These are phyloP conservation scores for Globisporangium lucens DNA, from an alignment of 352 stramenopile species.

Conservation along the genomic window DNA sequence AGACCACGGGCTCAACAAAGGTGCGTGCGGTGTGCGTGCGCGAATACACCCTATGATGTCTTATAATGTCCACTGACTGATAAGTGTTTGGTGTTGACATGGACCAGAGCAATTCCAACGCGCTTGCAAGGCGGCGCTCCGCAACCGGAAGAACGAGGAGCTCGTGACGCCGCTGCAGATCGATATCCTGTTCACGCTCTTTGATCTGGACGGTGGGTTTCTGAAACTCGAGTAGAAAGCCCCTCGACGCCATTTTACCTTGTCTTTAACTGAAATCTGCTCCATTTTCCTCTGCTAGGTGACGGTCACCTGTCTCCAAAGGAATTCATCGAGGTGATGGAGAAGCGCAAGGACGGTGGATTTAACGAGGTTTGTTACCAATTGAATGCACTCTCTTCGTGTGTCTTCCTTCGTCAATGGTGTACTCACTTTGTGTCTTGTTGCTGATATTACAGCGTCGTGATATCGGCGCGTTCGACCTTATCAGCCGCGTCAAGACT, in stretches of 20 bases:
- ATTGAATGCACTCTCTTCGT: neutral
- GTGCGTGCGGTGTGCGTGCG: conserved; percentile 11
- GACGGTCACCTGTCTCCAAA: conserved; percentile 75
- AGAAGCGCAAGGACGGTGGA: conserved; percentile 79
- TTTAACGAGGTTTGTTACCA: conserved; percentile 54
- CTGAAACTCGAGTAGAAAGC: neutral
- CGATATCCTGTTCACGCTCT: conserved; percentile 83
- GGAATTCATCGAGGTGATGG: conserved; percentile 87
- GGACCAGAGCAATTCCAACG: conserved; percentile 74
- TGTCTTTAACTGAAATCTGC: neutral
- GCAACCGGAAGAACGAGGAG: conserved; percentile 51
- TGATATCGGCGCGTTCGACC: conserved; percentile 70
- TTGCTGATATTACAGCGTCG: conserved; percentile 39
- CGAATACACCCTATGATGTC: neutral
- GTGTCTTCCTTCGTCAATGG: neutral
- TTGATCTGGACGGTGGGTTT: conserved; percentile 66
- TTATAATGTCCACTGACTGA: neutral
- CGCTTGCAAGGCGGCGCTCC: conserved; percentile 60
- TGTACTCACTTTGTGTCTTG: neutral
- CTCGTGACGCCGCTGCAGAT: conserved; percentile 76
- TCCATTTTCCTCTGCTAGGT: conserved; percentile 24
- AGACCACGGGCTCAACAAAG: conserved; percentile 81
- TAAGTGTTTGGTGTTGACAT: neutral
- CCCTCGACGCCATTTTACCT: neutral
- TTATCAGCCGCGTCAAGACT: conserved; percentile 57